Evolutionary conservation across 2,329 filamentous ascomycete genomes (phyloP), one percentile per base, ranked within the genome.

Genomic region (Diaporthe humulicola): DNA sequence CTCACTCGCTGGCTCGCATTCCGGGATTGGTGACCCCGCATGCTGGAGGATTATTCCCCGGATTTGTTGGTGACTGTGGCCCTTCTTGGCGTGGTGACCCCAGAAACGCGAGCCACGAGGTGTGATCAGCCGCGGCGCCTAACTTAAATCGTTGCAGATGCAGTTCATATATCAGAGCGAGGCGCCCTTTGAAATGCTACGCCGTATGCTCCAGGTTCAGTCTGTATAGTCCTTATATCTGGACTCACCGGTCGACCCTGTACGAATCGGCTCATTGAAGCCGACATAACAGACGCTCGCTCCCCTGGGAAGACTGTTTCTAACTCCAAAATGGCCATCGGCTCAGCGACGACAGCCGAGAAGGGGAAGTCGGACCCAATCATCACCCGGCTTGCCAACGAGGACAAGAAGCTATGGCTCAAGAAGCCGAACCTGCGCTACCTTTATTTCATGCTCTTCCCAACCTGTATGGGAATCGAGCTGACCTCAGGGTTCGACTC

Each of bases 401-500:
- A 85, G 78, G 85, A 86, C 77, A 85, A 81, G 77, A 81, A 83
- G 42, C 82, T 82, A 73, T 92, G 89, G 89, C 91, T 87, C 83
- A 86, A 85, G 78, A 92, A 92, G 81, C 88, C 87, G 0, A 92
- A 92, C 77, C 82, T 92, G 52, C 85, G 90, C 71, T 79, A 79
- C 25, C 84, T 92, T 50, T 92, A 92, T 78, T 79, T 92, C 9
- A 81, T 90, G 75, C 85, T 92, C 67, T 89, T 92, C 74, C 89
- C 89, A 30, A 89, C 88, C 57, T 91, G 88, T 80, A 89, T 92
- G 83, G 90, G 90, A 61, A 90, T 92, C 74, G 90, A 92, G 82
- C 78, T 86, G 80, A 87, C 85, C 0, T 86, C 85, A 17, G 85
- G 85, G 0, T 87, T 86, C 76, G 85, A 87, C 78, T 86, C 84